phyloP scores from a whole-genome alignment of 2,329 filamentous ascomycete genomes.

The Fusarium falciforme region DNA sequence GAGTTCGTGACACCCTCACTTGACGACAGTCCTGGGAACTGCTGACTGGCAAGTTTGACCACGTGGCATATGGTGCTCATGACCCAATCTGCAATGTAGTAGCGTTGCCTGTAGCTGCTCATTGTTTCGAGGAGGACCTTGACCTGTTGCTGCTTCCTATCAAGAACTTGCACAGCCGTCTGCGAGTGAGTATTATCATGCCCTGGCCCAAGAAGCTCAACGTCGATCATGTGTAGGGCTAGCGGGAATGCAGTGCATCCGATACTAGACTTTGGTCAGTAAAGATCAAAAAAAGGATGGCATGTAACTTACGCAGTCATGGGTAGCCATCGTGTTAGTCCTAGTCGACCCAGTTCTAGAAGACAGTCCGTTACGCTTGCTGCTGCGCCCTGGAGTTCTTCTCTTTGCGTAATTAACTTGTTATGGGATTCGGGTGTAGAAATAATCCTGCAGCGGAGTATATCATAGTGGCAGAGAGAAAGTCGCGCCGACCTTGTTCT shows the following conservation, averaged over 20 bases:
- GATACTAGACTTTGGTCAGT: conserved; percentile 14
- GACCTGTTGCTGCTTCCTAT: conserved; percentile 35
- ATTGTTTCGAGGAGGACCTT: conserved; percentile 37
- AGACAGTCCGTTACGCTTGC: conserved; percentile 38
- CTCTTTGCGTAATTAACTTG: conserved; percentile 28
- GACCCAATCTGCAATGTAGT: conserved; percentile 43
- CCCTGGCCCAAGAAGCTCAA: conserved; percentile 33
- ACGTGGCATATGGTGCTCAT: conserved; percentile 36
- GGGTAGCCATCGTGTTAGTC: conserved; percentile 35
- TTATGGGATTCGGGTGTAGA: conserved; percentile 8
- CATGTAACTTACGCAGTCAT: conserved; percentile 40
- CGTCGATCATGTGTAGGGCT: conserved; percentile 38
- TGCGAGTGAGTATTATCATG: neutral
- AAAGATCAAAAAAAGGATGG: fast-evolving
- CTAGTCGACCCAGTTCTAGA: conserved; percentile 28
- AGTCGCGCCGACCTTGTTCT: conserved; percentile 28
- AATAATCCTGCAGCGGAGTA: conserved; percentile 31
- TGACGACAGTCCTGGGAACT: neutral
- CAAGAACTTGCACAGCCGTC: neutral
- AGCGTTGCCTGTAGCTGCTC: conserved; percentile 35
- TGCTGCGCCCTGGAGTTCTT: conserved; percentile 39
- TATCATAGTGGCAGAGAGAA: conserved; percentile 38
- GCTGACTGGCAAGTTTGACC: conserved; percentile 29
- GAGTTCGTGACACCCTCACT: neutral
- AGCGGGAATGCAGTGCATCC: conserved; percentile 39